Evolutionary conservation across 2,329 filamentous ascomycete species (phyloP), one percentile per base, ranked within the genome.

Genomic region (Ampelomyces quisqualis): DNA sequence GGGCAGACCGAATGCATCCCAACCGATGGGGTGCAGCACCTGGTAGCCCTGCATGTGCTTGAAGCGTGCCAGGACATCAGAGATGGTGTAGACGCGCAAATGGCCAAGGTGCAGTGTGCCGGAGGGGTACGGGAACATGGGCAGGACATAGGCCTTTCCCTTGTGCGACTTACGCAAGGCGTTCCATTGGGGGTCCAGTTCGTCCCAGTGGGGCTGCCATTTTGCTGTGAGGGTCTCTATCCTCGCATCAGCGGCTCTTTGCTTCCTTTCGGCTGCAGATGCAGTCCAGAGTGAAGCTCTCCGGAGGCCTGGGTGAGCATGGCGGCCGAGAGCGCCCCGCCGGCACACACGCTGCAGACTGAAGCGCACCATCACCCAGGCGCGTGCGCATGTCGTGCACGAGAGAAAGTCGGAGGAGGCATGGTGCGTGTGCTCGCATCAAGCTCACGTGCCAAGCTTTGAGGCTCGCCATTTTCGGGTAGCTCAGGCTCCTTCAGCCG

Each of bases 111-210:
- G 90, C 19, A 95, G 77, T 20, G 82, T 84, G 20, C 90, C 90
- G 0, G 90, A 95, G 1, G 90, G 90, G 65, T 95, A 95, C 0
- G 90, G 90, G 62, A 95, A 95, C 90, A 95, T 95, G 51, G 90
- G 85, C 38, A 95, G 75, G 47, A 95, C 81, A 65, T 91, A 95
- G 19, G 70, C 72, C 45, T 73, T 76, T 64, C 51, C 68, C 67
- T 47, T 26, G 14, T 51, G 44, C 15, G 35, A 37, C 7, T 46
- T 39, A 14, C 38, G 48, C 17, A 50, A 31, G 11, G 49, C 27
- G 23, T 48, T 29, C 36, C 47, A 48, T 28, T 37, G 28, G 5
- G 50, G 32, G 10, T 35, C 40, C 28, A 54, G 35, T 23, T 36
- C 36, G 33, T 57, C 62, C 77, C 77, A 80, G 68, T 63, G 70